These are phyloP conservation scores for Coemansia sp. DNA, from an alignment of 192 early-diverging fungal species.

Conservation along the genomic window DNA sequence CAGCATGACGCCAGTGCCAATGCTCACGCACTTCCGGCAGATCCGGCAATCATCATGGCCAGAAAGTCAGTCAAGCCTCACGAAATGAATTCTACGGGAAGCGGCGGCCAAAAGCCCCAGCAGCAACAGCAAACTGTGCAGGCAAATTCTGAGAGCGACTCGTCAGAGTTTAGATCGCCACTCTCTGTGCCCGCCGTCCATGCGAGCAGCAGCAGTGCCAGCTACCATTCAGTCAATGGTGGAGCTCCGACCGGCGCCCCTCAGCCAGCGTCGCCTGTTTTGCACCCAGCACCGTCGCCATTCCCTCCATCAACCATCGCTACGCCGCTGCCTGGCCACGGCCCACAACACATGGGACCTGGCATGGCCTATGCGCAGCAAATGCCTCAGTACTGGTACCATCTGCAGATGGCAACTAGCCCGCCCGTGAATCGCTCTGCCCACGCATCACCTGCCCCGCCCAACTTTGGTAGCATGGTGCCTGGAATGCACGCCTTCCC, in stretches of 20 bases:
- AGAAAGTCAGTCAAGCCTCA: conserved; percentile 42
- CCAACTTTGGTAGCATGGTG: conserved; percentile 14
- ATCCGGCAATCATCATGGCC: conserved; percentile 44
- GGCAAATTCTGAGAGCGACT: neutral
- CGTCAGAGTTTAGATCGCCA: conserved; percentile 29
- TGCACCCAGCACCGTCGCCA: conserved; percentile 43
- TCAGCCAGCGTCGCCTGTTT: conserved; percentile 26
- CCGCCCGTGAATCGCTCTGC: conserved; percentile 10
- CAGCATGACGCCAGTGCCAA: neutral
- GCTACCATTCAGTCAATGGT: neutral
- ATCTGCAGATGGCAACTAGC: conserved; percentile 10
- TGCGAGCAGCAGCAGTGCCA: neutral
- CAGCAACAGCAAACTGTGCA: neutral
- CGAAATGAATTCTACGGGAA: conserved; percentile 4
- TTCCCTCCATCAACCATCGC: conserved; percentile 48
- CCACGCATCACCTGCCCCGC: conserved; percentile 43
- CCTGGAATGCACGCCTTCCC: conserved; percentile 39
- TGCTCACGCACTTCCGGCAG: conserved; percentile 12
- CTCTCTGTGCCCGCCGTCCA: conserved; percentile 24
- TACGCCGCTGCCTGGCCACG: conserved; percentile 43
- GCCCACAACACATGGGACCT: neutral
- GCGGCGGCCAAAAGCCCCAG: neutral
- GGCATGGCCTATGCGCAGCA: conserved; percentile 13
- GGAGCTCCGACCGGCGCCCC: neutral
- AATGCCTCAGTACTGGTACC: conserved; percentile 26